Evolutionary conservation across 1,284 basidiomycete species (phyloP).

Genomic region (Mycena sp.): DNA sequence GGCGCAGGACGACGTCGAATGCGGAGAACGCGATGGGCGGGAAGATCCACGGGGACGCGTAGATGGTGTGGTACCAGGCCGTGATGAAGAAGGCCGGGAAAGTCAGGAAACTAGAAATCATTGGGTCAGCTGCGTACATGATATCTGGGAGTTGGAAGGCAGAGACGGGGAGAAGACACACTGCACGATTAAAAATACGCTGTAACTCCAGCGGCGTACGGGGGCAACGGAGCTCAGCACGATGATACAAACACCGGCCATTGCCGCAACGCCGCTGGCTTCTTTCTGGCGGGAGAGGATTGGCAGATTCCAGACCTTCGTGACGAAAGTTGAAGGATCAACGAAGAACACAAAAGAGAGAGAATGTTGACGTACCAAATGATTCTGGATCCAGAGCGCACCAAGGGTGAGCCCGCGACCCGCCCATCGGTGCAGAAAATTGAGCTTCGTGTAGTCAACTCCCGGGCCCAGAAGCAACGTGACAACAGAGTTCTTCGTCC

Average conservation of each 20-base stretch:
- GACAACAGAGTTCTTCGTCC: conserved; percentile 68
- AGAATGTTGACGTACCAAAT: too few relatives aligned
- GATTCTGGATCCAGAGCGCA: too few relatives aligned
- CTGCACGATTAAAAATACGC: not conserved
- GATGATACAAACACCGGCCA: not conserved
- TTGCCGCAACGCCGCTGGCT: not conserved
- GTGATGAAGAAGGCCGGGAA: conserved; percentile 82
- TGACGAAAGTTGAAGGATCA: too few relatives aligned
- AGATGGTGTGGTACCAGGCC: conserved; percentile 84
- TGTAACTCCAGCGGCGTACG: not conserved
- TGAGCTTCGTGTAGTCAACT: conserved; percentile 70
- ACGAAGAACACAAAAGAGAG: too few relatives aligned
- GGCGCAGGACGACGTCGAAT: conserved; percentile 76
- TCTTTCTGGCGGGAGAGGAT: conserved; percentile 3
- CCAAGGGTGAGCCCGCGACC: too few relatives aligned
- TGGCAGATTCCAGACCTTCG: not conserved
- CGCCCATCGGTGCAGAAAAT: conserved; percentile 75
- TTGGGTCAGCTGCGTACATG: too few relatives aligned
- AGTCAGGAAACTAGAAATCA: too few relatives aligned
- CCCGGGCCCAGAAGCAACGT: conserved; percentile 64
- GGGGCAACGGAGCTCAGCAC: not conserved
- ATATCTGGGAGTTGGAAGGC: too few relatives aligned
- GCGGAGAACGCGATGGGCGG: conserved; percentile 82
- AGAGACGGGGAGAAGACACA: not conserved
- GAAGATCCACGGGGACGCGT: conserved; percentile 81